phyloP scores from a whole-genome alignment of 2,329 filamentous ascomycete species.

The Colletotrichum cuscutae region DNA sequence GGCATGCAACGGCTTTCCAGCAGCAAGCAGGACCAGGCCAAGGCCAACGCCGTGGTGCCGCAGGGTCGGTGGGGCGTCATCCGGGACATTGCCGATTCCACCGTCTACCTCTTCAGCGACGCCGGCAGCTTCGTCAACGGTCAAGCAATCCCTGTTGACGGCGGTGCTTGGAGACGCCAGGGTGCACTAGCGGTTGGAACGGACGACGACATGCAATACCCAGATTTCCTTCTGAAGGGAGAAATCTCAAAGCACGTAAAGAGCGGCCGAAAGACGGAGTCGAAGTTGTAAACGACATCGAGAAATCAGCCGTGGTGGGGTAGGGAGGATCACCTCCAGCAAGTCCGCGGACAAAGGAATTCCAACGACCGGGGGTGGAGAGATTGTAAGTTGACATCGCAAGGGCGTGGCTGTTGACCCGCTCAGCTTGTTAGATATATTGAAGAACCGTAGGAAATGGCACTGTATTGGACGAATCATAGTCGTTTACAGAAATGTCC shows the following conservation, averaged over 20 bases:
- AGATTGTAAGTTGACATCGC: constrained; percentile 15
- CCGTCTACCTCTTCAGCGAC: constrained; percentile 88
- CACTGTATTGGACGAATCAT: not conserved
- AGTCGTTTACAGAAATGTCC: not conserved
- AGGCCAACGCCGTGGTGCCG: constrained; percentile 66
- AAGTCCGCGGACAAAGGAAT: constrained; percentile 16
- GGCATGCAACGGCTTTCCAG: constrained; percentile 74
- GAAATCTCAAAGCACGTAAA: constrained; percentile 47
- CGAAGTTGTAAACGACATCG: constrained; percentile 50
- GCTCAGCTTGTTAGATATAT: constrained; percentile 14
- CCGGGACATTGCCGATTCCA: constrained; percentile 92
- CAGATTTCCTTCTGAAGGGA: constrained; percentile 56
- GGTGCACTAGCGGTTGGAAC: constrained; percentile 57
- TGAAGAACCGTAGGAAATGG: not conserved
- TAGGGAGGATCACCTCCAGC: not conserved
- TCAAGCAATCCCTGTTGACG: constrained; percentile 80
- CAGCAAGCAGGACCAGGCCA: constrained; percentile 44
- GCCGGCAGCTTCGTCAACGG: constrained; percentile 89
- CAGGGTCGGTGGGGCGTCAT: constrained; percentile 81
- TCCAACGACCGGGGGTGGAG: not conserved
- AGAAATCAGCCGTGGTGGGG: not conserved
- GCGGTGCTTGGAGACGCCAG: constrained; percentile 66
- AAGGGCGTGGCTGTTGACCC: constrained; percentile 8
- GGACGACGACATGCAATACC: constrained; percentile 61
- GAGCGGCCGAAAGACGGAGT: constrained; percentile 44